Conservation (phyloP, 2,329 filamentous ascomycete genomes). For the Penicillium decumbens region DNA sequence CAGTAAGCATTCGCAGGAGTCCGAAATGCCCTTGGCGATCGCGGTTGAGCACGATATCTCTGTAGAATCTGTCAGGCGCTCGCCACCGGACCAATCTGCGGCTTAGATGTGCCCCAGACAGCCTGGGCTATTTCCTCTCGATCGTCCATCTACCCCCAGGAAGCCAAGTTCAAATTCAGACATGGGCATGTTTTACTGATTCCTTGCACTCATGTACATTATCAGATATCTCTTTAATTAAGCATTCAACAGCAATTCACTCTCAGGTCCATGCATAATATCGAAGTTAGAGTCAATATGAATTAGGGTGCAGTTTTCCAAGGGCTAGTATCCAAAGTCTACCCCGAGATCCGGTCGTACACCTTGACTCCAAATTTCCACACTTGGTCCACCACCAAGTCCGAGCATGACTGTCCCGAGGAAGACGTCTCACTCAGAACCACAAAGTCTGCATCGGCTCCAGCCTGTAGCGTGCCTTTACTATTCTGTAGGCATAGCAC, state of each 20-base stretch:
- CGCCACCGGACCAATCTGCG: constrained; percentile 1
- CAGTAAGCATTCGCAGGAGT: constrained; percentile 16
- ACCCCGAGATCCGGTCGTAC: constrained; percentile 11
- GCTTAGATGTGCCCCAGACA: constrained; percentile 4
- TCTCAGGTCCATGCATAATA: not conserved
- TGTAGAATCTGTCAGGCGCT: constrained; percentile 16
- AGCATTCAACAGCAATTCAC: not conserved
- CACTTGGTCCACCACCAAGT: constrained; percentile 65
- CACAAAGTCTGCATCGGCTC: constrained; percentile 65
- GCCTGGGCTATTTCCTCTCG: not conserved
- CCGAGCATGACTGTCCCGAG: constrained; percentile 37
- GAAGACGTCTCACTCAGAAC: constrained; percentile 56
- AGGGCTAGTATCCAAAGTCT: too few species aligned
- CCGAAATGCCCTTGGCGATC: constrained; percentile 22
- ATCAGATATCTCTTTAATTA: not conserved
- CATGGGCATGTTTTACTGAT: not conserved
- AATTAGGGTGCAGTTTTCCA: too few species aligned
- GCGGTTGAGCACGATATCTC: constrained; percentile 31
- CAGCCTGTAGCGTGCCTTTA: constrained; percentile 63
- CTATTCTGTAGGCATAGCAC: constrained; percentile 65
- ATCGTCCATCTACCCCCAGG: not conserved
- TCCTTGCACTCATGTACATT: not conserved
- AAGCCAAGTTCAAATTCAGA: not conserved
- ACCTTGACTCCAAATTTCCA: constrained; percentile 70
- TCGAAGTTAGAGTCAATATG: not conserved